Percentiles rank a stretch among this genome's conserved stretches.
These are phyloP conservation scores for Elaeis oleifera DNA, from an alignment of 202 grass and related monocot species.

Conservation along the genomic window DNA sequence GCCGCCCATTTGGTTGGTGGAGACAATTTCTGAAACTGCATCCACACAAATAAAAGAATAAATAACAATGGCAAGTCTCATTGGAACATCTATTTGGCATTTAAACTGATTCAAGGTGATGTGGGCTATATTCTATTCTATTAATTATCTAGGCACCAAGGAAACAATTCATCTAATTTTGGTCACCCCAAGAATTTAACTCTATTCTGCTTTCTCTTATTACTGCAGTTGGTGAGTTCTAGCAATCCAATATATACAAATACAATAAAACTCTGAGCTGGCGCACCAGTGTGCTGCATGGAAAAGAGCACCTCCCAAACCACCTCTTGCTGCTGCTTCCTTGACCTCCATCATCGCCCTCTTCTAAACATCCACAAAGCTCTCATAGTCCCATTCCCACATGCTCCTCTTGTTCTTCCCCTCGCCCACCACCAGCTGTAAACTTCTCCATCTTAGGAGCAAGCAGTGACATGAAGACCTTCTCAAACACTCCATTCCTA, in stretches of 20 bases:
- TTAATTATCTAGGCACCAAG: too few species aligned
- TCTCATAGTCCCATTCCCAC: conserved; percentile 86
- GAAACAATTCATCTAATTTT: too few species aligned
- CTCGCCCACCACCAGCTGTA: conserved; percentile 6
- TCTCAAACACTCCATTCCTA: conserved; percentile 60
- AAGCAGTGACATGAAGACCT: conserved; percentile 79
- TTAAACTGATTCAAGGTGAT: too few species aligned
- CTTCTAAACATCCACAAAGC: conserved; percentile 88
- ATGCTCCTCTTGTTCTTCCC: conserved; percentile 27
- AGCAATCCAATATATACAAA: too few species aligned
- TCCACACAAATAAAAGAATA: not conserved
- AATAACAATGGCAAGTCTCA: too few species aligned
- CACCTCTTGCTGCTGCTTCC: conserved; percentile 73
- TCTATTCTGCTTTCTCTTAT: too few species aligned
- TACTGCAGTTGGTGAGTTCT: too few species aligned
- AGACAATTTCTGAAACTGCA: conserved; percentile 77
- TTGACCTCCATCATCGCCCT: conserved; percentile 62
- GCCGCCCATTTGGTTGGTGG: conserved; percentile 60
- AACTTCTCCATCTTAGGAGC: conserved; percentile 90
- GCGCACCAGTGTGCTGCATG: conserved; percentile 73
- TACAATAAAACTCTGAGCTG: conserved; percentile 22
- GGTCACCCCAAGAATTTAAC: too few species aligned
- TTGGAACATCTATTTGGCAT: too few species aligned
- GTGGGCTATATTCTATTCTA: too few species aligned
- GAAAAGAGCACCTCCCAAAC: conserved; percentile 83